These are phyloP conservation scores for Candida corydali DNA, from an alignment of 805 yeast genomes.

Conservation along the genomic window DNA sequence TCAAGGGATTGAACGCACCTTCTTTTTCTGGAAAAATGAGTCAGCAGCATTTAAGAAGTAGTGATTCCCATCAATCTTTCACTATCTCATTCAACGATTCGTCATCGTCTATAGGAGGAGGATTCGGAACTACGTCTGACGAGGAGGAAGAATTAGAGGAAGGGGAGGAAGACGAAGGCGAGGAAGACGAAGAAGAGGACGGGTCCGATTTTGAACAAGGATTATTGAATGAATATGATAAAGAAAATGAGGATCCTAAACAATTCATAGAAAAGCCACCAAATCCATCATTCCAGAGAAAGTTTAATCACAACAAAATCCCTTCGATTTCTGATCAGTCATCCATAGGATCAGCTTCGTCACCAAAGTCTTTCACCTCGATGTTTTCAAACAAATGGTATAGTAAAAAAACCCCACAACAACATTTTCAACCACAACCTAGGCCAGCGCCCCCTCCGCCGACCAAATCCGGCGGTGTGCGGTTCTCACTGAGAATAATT, in stretches of 20 bases:
- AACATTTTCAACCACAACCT: conserved; percentile 1
- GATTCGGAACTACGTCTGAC: conserved; percentile 34
- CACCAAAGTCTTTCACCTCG: conserved; percentile 31
- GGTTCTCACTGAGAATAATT: conserved; percentile 77
- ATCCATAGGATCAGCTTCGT: conserved; percentile 15
- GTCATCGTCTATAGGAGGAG: conserved; percentile 29
- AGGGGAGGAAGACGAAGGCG: conserved; percentile 19
- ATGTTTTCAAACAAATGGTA: conserved; percentile 24
- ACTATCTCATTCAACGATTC: conserved; percentile 34
- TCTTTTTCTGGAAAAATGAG: conserved; percentile 39
- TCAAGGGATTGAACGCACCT: conserved; percentile 61
- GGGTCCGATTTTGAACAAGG: conserved; percentile 9
- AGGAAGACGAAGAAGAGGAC: conserved; percentile 21
- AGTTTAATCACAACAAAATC: conserved; percentile 27
- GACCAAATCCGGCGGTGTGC: conserved; percentile 29
- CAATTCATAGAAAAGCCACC: conserved; percentile 5
- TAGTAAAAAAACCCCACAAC: conserved; percentile 5
- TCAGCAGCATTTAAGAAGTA: conserved; percentile 25
- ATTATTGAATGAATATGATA: conserved; percentile 4
- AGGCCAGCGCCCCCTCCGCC: conserved; percentile 4
- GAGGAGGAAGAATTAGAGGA: conserved; percentile 23
- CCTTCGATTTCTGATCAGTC: conserved; percentile 25
- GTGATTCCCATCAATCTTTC: conserved; percentile 40
- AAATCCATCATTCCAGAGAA: conserved; percentile 15
- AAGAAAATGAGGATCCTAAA: conserved; percentile 6